phyloP scores from a whole-genome alignment of 257 asterid genomes.

The Rhazya stricta region DNA sequence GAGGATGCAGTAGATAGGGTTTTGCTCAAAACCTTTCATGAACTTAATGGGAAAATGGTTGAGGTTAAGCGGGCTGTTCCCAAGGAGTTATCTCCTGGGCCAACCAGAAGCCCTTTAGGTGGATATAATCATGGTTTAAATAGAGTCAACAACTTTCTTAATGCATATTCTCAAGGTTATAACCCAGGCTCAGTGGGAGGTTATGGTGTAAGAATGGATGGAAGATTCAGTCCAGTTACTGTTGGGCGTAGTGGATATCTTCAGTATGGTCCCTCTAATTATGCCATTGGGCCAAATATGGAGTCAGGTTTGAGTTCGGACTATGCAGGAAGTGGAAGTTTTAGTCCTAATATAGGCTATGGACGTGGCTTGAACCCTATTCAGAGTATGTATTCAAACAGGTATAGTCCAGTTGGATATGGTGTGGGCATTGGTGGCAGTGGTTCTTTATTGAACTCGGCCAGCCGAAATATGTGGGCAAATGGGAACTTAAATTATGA shows the following conservation, averaged over 20 bases:
- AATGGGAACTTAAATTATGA: slow-evolving; percentile 34
- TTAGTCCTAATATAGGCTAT: slow-evolving; percentile 40
- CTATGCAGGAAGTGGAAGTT: slow-evolving; percentile 41
- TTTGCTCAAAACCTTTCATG: slow-evolving; percentile 66
- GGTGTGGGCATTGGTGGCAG: slow-evolving; percentile 38
- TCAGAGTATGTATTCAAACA: slow-evolving; percentile 43
- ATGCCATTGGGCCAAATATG: slow-evolving; percentile 38
- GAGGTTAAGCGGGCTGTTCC: slow-evolving; percentile 87
- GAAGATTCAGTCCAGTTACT: slow-evolving; percentile 55
- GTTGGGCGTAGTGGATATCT: slow-evolving; percentile 61
- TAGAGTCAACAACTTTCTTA: slow-evolving; percentile 43
- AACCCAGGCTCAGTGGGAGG: slow-evolving; percentile 40
- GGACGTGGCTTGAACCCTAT: slow-evolving; percentile 47
- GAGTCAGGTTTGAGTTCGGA: slow-evolving; percentile 48
- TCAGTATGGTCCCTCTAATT: slow-evolving; percentile 45
- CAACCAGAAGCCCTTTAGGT: slow-evolving; percentile 47
- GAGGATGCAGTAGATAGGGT: slow-evolving; percentile 85
- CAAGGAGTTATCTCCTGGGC: slow-evolving; percentile 69
- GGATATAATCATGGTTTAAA: slow-evolving; percentile 46
- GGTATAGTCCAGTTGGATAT: slow-evolving; percentile 39
- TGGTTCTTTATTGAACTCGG: slow-evolving; percentile 42
- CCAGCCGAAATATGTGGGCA: slow-evolving; percentile 49
- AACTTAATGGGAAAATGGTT: slow-evolving; percentile 80
- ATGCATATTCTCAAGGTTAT: slow-evolving; percentile 46
- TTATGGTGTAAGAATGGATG: slow-evolving; percentile 50